A percentile compares a stretch with the other conserved stretches of the same genome.
phyloP scores from a whole-genome alignment of 2,329 filamentous ascomycete genomes.

The Tympanopsis confertula region DNA sequence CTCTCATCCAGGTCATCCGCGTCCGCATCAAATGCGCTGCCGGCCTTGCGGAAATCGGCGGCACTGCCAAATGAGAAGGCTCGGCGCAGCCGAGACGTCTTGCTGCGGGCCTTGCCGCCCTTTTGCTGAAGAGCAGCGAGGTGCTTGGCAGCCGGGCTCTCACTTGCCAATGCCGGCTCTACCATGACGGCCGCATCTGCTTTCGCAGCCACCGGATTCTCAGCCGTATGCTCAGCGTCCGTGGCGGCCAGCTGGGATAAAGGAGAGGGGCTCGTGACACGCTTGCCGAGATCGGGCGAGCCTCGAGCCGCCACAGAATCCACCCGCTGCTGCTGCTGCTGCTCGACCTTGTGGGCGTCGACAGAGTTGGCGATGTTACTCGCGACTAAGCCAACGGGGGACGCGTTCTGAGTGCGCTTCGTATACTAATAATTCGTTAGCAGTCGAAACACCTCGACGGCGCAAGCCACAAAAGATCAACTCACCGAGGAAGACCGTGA shows the following conservation, averaged over 20 bases:
- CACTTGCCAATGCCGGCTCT: constrained; percentile 15
- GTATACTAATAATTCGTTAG: constrained; percentile 24
- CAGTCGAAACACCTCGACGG: not conserved
- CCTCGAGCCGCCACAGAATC: constrained; percentile 51
- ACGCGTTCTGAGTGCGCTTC: constrained; percentile 18
- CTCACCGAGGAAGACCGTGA: constrained; percentile 59
- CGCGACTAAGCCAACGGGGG: constrained; percentile 15
- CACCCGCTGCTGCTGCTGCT: constrained; percentile 41
- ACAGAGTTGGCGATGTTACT: constrained; percentile 3
- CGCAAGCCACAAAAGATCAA: constrained; percentile 12
- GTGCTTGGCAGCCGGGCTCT: constrained; percentile 70
- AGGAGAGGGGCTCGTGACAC: not conserved
- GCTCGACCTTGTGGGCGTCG: constrained; percentile 19
- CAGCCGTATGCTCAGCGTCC: constrained; percentile 11
- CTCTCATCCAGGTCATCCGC: constrained; percentile 13
- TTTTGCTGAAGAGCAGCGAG: constrained; percentile 77
- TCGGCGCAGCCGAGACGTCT: constrained; percentile 73
- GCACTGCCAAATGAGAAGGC: constrained; percentile 96
- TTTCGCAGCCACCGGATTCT: not conserved
- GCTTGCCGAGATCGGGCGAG: constrained; percentile 23
- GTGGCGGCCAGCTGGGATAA: not conserved
- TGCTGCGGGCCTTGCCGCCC: constrained; percentile 66
- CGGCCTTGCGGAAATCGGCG: constrained; percentile 72
- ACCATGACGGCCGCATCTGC: constrained; percentile 4
- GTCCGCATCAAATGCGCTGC: constrained; percentile 48